Evolutionary conservation across 306 rosid species (phyloP), one percentile per base, ranked within the genome.

Genomic region (Sesbania bispinosa): DNA sequence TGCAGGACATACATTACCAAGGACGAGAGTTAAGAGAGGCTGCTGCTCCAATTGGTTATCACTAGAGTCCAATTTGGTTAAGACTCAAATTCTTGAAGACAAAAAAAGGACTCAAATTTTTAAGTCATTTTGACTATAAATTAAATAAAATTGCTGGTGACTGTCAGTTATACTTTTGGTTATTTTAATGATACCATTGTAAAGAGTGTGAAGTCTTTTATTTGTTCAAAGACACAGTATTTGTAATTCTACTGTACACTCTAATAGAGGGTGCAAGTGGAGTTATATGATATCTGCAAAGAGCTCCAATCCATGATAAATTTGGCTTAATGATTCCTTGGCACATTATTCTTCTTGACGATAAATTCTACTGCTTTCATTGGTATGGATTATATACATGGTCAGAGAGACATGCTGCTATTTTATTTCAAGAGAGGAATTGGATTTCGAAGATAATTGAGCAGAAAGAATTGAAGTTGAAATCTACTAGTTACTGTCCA

Each of bases 1-100:
- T 85, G 85, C 89, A 90, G 96, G 96, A 90, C 51, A 77, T 88
- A 64, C 89, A 87, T 64, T 81, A 79, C 76, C 90, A 88, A 48
- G 91, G 96, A 19, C 76, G 78, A 29, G 79, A 90, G 75, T 66
- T 90, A 62, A 82, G 77, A 41, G 89, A 86, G 16, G 81, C 87
- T 42, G 85, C 96, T 13, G 93, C 93, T 77, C 89, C 96, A 10
- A 13, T 85, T 57, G 91, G 87, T 27, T 90, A 90, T 65, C 96
- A 88, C 80, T 87, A 85, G 33, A 58, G 14, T 3, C 45, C 32
- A 41, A 33, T 7, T 30, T 54, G 38, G 15, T 29, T 23, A 20
- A 45, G 69, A 6, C 18, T 23, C 20, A 14, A 11, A 21, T 27
- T 19, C 10, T 38, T 26, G 29, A 26, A 26, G 29, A 1, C 4